A percentile compares a stretch with the other conserved stretches of the same genome.
Conservation (phyloP, 116 monocot genomes). For the Zostera marina region DNA sequence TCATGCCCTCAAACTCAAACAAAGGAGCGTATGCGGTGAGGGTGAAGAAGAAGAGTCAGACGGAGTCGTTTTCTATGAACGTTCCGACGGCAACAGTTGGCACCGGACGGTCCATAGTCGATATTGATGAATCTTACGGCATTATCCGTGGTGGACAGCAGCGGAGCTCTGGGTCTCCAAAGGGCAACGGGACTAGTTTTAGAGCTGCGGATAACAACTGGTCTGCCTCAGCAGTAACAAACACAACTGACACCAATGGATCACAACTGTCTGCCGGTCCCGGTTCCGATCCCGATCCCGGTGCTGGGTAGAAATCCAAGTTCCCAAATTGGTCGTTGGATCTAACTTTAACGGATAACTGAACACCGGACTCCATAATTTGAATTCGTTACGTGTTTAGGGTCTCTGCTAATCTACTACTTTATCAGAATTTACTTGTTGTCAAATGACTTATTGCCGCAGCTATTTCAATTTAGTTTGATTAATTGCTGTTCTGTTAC, state of each 20-base stretch:
- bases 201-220: constrained; percentile 36
- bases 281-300: too few species aligned
- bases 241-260: constrained; percentile 46
- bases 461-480: too few species aligned
- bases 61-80: constrained; percentile 7
- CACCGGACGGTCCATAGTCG: constrained; percentile 12
- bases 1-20: constrained; percentile 23
- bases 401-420: too few species aligned
- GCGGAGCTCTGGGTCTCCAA: constrained; percentile 11
- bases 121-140: constrained; percentile 11
- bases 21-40: constrained; percentile 34
- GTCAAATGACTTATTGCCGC: too few species aligned
- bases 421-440: too few species aligned
- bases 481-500: too few species aligned
- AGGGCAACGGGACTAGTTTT: constrained; percentile 15
- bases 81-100: constrained; percentile 7
- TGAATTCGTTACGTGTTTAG: too few species aligned
- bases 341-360: too few species aligned
- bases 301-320: constrained; percentile 14
- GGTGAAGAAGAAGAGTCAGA: constrained; percentile 15
- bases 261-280: too few species aligned
- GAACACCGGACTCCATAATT: too few species aligned
- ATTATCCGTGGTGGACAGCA: constrained; percentile 13
- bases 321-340: too few species aligned
- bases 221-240: constrained; percentile 26